Evolutionary conservation across 1,139 yeast genomes (phyloP).

Genomic region (Taphrina flavorubra): DNA sequence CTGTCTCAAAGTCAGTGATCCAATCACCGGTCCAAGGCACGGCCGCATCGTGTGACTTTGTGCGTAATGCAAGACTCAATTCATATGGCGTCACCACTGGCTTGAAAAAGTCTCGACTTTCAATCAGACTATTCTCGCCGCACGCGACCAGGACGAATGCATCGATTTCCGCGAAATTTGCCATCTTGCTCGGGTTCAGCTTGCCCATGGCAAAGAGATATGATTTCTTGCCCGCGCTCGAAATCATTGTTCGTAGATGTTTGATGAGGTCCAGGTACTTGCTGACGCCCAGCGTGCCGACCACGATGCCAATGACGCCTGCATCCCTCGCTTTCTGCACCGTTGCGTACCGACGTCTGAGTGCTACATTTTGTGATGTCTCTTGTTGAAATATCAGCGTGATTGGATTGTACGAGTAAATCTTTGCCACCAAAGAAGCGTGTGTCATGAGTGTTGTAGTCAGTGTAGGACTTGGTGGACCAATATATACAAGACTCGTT

Average conservation of each 20-base stretch:
- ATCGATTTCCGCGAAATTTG: conserved; percentile 90
- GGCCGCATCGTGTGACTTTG: conserved; percentile 56
- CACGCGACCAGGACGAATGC: conserved; percentile 95
- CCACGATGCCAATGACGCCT: conserved; percentile 86
- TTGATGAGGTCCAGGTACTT: conserved; percentile 43
- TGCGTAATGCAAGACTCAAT: conserved; percentile 74
- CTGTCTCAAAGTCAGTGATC: conserved; percentile 75
- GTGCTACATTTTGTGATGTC: conserved; percentile 43
- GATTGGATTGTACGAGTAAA: conserved; percentile 42
- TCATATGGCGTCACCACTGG: conserved; percentile 96
- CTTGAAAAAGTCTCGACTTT: conserved; percentile 68
- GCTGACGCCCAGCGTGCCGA: conserved; percentile 75
- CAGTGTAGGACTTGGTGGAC: conserved; percentile 78
- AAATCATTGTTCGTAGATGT: conserved; percentile 59
- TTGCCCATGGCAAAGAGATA: conserved; percentile 96
- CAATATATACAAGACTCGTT: conserved; percentile 69
- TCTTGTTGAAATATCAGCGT: conserved; percentile 22
- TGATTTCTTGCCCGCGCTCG: conserved; percentile 82
- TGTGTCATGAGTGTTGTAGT: conserved; percentile 43
- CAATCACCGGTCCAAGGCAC: conserved; percentile 87
- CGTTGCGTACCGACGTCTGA: conserved; percentile 80
- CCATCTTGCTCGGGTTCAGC: conserved; percentile 96
- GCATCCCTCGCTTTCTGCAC: conserved; percentile 91
- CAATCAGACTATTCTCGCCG: conserved; percentile 86
- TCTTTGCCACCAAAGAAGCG: conserved; percentile 31